Evolutionary conservation across 129 eudicot species (phyloP), one percentile per base, ranked within the genome.

Genomic region (Artemisia tridentata): DNA sequence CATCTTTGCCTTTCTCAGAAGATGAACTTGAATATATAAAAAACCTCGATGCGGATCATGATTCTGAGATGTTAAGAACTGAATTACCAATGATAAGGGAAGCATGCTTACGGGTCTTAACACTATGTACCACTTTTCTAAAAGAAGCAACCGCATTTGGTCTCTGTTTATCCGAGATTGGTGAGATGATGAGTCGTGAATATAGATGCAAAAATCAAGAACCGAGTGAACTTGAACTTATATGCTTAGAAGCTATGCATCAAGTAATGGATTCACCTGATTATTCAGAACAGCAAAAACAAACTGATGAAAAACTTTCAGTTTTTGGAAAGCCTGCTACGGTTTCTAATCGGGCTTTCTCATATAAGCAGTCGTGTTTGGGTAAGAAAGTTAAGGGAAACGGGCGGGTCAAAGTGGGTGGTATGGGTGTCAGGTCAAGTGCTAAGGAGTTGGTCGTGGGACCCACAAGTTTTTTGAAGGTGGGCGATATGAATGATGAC

Each of bases 31-130:
- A 81, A 71, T 88, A 88, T 61, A 85, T 88, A 38, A 47, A 68
- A 19, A 69, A 84, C 11, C 87, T 88, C 11, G 87, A 88, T 57
- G 80, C 87, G 31, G 19, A 34, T 57, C 77, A 38, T 65, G 89
- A 88, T 25, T 75, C 87, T 15, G 86, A 85, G 66, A 88, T 88
- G 96, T 71, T 88, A 46, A 46, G 81, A 51, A 74, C 60, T 8
- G 91, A 83, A 72, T 75, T 88, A 77, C 96, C 96, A 15, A 81
- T 88, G 96, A 83, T 88, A 68, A 73, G 91, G 19, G 96, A 88
- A 63, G 91, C 90, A 20, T 85, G 91, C 63, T 56, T 88, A 16
- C 83, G 91, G 52, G 86, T 88, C 31, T 65, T 85, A 68, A 69
- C 81, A 47, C 81, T 88, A 18, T 78, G 83, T 61, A 88, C 95